Percentiles rank a stretch among this genome's conserved stretches.
Conservation (phyloP, 208 protist species). For the Naegleria lovaniensis region DNA sequence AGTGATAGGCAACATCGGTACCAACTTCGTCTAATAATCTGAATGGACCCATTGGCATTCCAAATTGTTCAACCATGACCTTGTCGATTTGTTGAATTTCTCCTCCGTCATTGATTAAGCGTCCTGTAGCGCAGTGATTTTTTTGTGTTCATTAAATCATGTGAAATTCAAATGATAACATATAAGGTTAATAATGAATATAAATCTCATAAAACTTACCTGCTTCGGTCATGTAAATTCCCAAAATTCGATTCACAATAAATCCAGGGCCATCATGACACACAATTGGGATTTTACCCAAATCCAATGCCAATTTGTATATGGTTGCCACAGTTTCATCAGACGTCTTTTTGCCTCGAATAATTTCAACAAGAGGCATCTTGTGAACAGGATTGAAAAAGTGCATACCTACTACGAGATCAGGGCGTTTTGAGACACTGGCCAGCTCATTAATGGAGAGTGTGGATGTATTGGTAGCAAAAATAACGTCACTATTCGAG, state of each 20-base stretch:
- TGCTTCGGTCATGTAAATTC: slow-evolving; percentile 71
- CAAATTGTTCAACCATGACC: slow-evolving; percentile 61
- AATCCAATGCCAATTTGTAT: slow-evolving; percentile 63
- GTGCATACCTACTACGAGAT: slow-evolving; percentile 82
- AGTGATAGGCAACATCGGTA: slow-evolving; percentile 71
- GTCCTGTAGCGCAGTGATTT: too few species aligned
- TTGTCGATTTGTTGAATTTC: slow-evolving; percentile 61
- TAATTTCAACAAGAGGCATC: slow-evolving; percentile 84
- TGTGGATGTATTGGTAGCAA: slow-evolving; percentile 85
- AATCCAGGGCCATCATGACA: slow-evolving; percentile 74
- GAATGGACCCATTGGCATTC: slow-evolving; percentile 82
- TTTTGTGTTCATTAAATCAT: too few species aligned
- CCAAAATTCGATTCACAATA: slow-evolving; percentile 71
- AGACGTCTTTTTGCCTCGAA: slow-evolving; percentile 65
- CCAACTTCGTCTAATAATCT: slow-evolving; percentile 79
- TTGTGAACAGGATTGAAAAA: slow-evolving; percentile 86
- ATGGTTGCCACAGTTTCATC: slow-evolving; percentile 62
- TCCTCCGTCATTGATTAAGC: slow-evolving; percentile 56
- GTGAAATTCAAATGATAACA: too few species aligned
- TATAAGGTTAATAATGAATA: too few species aligned
- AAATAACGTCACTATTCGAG: slow-evolving; percentile 54
- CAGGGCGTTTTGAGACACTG: slow-evolving; percentile 56
- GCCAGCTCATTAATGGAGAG: slow-evolving; percentile 77
- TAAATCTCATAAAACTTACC: slow-evolving; percentile 24
- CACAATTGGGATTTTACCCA: slow-evolving; percentile 81